Conservation (phyloP, 192 early-diverging fungal species). For the Linnemannia exigua region DNA sequence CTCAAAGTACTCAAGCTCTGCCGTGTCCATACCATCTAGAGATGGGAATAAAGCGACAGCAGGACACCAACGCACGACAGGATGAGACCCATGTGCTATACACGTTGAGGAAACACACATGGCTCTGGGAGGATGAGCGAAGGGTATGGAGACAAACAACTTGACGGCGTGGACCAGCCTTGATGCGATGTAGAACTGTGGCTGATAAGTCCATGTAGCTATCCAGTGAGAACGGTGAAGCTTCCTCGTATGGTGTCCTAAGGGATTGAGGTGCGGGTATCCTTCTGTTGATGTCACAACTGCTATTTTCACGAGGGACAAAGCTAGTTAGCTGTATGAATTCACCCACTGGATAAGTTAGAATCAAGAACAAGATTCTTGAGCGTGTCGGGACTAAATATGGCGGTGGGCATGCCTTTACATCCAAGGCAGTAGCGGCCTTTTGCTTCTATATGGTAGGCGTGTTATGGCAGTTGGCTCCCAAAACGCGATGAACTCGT, state of each 20-base stretch:
- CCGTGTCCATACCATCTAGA: conserved; percentile 9
- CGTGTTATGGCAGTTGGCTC: not conserved
- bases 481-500: not conserved
- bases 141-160: not conserved
- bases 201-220: not conserved
- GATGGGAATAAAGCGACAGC: conserved; percentile 9
- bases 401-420: not conserved
- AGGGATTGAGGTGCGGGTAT: no score
- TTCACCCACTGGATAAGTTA: not conserved
- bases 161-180: no score
- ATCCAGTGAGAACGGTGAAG: no score
- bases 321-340: not conserved
- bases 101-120: conserved; percentile 9
- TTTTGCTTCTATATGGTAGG: not conserved
- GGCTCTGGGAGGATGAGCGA: conserved; percentile 11
- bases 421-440: not conserved
- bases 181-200: not conserved
- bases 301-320: not conserved
- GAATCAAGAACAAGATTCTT: not conserved
- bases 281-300: no score
- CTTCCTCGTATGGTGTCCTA: no score
- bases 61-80: conserved; percentile 7
- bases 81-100: conserved; percentile 18
- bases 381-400: not conserved
- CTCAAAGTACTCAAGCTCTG: conserved; percentile 15